phyloP scores from a whole-genome alignment of 257 asterid species.

The Nicotiana obtusifolia region DNA sequence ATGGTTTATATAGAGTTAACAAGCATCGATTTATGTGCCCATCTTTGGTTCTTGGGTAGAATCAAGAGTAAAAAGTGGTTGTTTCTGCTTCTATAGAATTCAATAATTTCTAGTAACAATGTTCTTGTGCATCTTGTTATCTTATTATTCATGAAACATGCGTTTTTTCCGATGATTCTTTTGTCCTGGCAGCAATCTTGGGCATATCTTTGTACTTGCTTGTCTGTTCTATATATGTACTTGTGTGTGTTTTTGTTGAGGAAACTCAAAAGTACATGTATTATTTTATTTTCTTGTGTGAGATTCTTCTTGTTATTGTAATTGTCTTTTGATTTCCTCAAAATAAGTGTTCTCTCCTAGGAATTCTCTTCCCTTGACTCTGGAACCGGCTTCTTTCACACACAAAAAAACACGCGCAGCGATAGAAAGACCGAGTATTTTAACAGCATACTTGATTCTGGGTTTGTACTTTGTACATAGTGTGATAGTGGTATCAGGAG shows the following conservation, averaged over 20 bases:
- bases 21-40: neutral
- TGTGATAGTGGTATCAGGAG: neutral
- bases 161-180: neutral
- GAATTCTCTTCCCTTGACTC: neutral
- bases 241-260: neutral
- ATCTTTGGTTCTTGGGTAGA: neutral
- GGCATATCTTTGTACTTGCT: neutral
- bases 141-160: neutral
- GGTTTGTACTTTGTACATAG: neutral
- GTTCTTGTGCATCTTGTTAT: neutral
- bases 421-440: neutral
- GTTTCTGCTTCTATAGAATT: neutral
- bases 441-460: neutral
- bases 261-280: neutral
- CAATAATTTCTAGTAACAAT: neutral
- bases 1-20: slow-evolving; percentile 20
- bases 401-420: too few relatives aligned
- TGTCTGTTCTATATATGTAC: neutral
- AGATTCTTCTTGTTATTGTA: neutral
- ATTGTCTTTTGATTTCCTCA: neutral
- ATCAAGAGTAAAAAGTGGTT: neutral
- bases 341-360: neutral
- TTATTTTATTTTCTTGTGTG: neutral
- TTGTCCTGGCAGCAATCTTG: neutral
- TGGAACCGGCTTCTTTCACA: neutral